phyloP scores from a whole-genome alignment of 495 filamentous ascomycete genomes.

The Annulohypoxylon stygium region DNA sequence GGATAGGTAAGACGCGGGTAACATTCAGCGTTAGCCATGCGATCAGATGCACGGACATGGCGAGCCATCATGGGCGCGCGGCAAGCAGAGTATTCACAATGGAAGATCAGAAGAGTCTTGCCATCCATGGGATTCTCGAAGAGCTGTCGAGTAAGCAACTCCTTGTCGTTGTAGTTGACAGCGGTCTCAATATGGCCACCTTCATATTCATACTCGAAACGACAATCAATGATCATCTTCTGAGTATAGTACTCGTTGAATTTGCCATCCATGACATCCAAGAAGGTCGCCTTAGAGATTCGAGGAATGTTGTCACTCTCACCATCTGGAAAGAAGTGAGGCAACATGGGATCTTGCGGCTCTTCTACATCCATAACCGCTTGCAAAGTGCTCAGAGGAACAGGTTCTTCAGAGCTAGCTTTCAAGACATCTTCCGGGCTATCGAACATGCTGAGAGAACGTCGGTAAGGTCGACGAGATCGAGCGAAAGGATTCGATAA shows the following conservation, averaged over 20 bases:
- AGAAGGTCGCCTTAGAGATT: conserved; percentile 81
- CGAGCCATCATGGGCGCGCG: conserved; percentile 97
- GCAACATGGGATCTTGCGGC: conserved; percentile 76
- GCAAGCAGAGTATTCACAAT: conserved; percentile 98
- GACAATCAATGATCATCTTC: conserved; percentile 90
- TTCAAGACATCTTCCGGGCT: conserved; percentile 87
- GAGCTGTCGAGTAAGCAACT: conserved; percentile 80
- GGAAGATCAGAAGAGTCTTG: conserved; percentile 87
- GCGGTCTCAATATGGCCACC: conserved; percentile 95
- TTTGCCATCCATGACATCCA: conserved; percentile 88
- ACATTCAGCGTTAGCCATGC: conserved; percentile 79
- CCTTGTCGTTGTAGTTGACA: conserved; percentile 96
- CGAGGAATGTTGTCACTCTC: conserved; percentile 87
- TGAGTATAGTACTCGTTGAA: conserved; percentile 80
- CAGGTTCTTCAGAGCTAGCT: conserved; percentile 68
- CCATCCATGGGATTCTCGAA: conserved; percentile 74
- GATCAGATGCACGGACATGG: conserved; percentile 88
- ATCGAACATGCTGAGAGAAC: conserved; percentile 98
- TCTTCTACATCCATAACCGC: conserved; percentile 82
- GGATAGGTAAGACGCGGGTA: conserved; percentile 94
- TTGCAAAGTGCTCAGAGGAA: conserved; percentile 66
- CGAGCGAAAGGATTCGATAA: conserved; percentile 77
- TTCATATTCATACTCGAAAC: conserved; percentile 98
- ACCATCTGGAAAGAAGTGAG: conserved; percentile 86
- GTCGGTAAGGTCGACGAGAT: conserved; percentile 86